Evolutionary conservation across 306 rosid species (phyloP), one percentile per base, ranked within the genome.

Genomic region (Arachis stenosperma): DNA sequence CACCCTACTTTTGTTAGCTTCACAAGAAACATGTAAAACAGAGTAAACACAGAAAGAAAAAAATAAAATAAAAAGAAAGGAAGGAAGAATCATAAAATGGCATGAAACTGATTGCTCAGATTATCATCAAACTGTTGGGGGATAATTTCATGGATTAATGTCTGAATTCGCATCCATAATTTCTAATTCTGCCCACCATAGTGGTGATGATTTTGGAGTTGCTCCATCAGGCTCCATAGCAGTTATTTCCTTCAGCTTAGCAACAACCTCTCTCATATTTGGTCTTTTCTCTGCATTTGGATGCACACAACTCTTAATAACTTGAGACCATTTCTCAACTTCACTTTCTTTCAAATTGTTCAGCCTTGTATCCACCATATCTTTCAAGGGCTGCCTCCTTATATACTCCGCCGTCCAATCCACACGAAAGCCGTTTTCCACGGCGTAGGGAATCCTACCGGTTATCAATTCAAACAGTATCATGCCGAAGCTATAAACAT

Each of bases 121-220:
- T 36, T 69, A 52, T 70, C 13, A 61, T 43, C 15, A 17, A 46
- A 76, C 12, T 54, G 47, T n/a, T n/a, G 14, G 60, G 56, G 27
- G 4, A 4, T 33, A 33, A 33, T 33, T 33, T 55, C 33, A 69
- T 46, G 52, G 84, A 64, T 51, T 53, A 33, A 68, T n/a, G 41
- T 80, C 73, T 84, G 79, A 90, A 47, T 71, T 75, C 53, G 60
- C 76, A 29, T 89, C 86, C 81, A 85, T 61, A 37, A 94, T 94
- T 82, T 94, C 98, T 30, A 91, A 83, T 75, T 94, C 98, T 43
- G 96, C 96, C 98, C 98, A 94, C 98, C 98, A 94, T 62, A 94
- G 90, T 63, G 92, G 94, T 42, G 97, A 91, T 62, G 84, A 8
- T 80, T 88, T 94, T 50, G 97, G 97, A 29, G 84, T 83, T 39